Base-by-base conservation (phyloP, 148 eudicot species). In the Vaccinium darrowii region DNA sequence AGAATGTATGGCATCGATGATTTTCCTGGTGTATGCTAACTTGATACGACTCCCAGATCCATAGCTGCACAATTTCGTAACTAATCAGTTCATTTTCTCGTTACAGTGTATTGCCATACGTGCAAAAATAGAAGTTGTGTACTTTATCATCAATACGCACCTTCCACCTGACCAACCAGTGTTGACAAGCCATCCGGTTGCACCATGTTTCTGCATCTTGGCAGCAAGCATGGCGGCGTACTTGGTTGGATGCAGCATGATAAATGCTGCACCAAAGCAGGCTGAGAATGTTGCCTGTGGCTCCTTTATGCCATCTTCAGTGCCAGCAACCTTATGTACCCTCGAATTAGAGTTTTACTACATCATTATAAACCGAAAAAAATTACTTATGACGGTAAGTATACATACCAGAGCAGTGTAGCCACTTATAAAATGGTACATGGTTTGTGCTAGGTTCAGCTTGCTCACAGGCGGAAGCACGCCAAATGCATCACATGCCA, bases 111-210 rank as follows among this genome's bases (percentile, higher is more conserved):
- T 36, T 36, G 39, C 39, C 39, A 36, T 36, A 36, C 9, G 1
- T 19, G 27, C 71, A 58, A 11, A 11, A 57, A 80, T 15, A 60
- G 39, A 18, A 25, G 8, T 8, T 36, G 39, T 36, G 12, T 3
- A 19, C 9, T 58, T 33, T 54, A 14, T 1, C 39, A 16, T 18
- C 21, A 3, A 57, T 9, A 53, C 78, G 2, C 87, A 94, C 98
- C 98, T 94, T 89, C 98, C 98, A 85, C 92, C 95, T 11, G 92
- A 91, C 98, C 98, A 94, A 51, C 98, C 98, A 47, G 98, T 93
- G 89, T 94, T 94, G 56, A 94, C 95, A 19, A 94, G 98, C 98
- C 98, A 94, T 21, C 88, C 98, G 3, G 95, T 92, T 5, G 98
- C 92, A 71, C 98, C 94, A 33, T 90, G 91, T 82, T 89, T 90